phyloP scores from a whole-genome alignment of 768 basidiomycete genomes.

The Cantharellus anzutake region DNA sequence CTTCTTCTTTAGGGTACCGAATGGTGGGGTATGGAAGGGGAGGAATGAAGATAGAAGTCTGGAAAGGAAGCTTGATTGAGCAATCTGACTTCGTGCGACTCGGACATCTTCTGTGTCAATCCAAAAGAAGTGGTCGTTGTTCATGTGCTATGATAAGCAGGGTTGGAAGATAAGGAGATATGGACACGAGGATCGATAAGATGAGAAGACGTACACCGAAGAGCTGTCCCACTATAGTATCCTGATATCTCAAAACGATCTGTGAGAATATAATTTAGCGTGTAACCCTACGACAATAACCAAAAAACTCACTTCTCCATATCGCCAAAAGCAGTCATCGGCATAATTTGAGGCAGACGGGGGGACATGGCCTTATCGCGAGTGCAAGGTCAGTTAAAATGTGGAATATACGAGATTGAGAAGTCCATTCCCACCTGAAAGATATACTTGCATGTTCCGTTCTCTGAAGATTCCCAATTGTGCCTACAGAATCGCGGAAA shows the following conservation, averaged over 20 bases:
- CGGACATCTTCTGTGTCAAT: slow-evolving; percentile 12
- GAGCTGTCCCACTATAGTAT: slow-evolving; percentile 72
- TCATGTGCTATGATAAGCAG: slow-evolving; percentile 41
- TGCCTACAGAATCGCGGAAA: slow-evolving; percentile 18
- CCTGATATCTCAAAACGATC: slow-evolving; percentile 65
- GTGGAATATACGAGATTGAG: slow-evolving; percentile 19
- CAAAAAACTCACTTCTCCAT: slow-evolving; percentile 3
- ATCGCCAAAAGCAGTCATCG: slow-evolving; percentile 36
- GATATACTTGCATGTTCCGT: slow-evolving; percentile 50
- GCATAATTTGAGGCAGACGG: slow-evolving; percentile 28
- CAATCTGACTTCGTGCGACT: background rate
- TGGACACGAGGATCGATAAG: slow-evolving; percentile 10
- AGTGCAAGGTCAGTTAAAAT: background rate
- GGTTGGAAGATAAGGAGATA: background rate
- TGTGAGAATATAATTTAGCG: slow-evolving; percentile 13
- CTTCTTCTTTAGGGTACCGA: slow-evolving; percentile 3
- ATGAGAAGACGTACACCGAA: slow-evolving; percentile 42
- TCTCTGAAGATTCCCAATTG: slow-evolving; percentile 51
- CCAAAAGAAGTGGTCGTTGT: slow-evolving; percentile 41
- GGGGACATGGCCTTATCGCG: background rate
- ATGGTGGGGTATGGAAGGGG: background rate
- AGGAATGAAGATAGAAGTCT: background rate
- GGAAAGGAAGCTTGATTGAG: background rate
- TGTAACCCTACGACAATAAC: background rate
- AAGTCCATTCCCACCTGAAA: slow-evolving; percentile 22